Conservation (phyloP, 176 grass and related monocot species). For the Triticum dicoccoides region DNA sequence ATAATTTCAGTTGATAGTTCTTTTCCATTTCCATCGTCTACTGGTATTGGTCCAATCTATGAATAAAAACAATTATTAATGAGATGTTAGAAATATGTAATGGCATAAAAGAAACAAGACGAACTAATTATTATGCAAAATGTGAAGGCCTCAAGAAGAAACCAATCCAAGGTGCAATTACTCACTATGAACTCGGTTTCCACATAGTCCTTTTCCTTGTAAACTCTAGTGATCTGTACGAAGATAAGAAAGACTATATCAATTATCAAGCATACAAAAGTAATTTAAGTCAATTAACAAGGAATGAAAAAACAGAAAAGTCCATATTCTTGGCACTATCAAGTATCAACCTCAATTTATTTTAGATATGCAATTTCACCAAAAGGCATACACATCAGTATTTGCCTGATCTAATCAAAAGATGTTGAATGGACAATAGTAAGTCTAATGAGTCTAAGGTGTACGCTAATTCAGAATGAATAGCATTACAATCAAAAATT, state of each 20-base stretch:
- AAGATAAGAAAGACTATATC: constrained; percentile 7
- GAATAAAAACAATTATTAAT: constrained; percentile 20
- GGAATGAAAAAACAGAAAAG: neutral
- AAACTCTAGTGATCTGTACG: constrained; percentile 72
- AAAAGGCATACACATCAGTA: neutral
- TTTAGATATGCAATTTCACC: neutral
- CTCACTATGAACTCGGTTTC: constrained; percentile 93
- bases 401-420: neutral
- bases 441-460: neutral
- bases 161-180: constrained; percentile 18
- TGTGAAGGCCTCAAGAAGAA: neutral
- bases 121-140: constrained; percentile 8
- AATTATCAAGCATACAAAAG: neutral
- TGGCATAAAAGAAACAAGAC: neutral
- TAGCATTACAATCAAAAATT: neutral
- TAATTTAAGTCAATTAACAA: neutral
- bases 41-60: constrained; percentile 87
- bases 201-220: constrained; percentile 79
- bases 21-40: constrained; percentile 79
- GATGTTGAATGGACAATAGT: constrained; percentile 6
- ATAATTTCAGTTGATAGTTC: constrained; percentile 77
- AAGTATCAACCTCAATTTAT: too few species aligned
- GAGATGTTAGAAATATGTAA: constrained; percentile 21
- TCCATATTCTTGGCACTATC: neutral
- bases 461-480: neutral